Evolutionary conservation across 2,329 filamentous ascomycete genomes (phyloP).

Genomic region (Aspergillus niger): DNA sequence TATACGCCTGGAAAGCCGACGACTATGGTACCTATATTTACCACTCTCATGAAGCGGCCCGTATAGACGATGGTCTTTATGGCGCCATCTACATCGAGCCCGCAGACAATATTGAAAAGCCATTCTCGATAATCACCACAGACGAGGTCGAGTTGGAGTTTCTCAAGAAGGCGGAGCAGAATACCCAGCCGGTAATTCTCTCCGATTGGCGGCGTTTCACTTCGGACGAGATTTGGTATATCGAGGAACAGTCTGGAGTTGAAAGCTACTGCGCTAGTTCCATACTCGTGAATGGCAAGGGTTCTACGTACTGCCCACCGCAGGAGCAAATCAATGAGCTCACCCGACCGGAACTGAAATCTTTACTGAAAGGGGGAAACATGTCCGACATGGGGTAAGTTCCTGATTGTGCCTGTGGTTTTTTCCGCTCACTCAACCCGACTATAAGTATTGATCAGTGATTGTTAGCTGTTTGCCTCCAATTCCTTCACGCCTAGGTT

Average conservation of each 20-base stretch:
- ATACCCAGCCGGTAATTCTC: conserved; percentile 53
- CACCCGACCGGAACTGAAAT: conserved; percentile 20
- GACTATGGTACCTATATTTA: conserved; percentile 60
- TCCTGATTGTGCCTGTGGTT: not conserved
- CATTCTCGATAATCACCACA: conserved; percentile 53
- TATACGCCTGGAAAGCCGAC: conserved; percentile 56
- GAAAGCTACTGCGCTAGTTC: conserved; percentile 56
- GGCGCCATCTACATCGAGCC: conserved; percentile 47
- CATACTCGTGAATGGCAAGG: conserved; percentile 63
- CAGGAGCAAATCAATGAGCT: conserved; percentile 43
- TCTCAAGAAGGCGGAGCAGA: conserved; percentile 53
- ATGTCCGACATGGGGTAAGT: conserved; percentile 38
- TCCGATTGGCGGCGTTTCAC: conserved; percentile 61
- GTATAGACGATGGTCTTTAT: conserved; percentile 61
- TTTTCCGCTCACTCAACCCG: not conserved
- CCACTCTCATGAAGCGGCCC: conserved; percentile 56
- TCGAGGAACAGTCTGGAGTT: conserved; percentile 24
- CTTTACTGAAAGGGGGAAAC: conserved; percentile 21
- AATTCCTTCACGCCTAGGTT: conserved; percentile 26
- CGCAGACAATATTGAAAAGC: conserved; percentile 37
- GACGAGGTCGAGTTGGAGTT: conserved; percentile 42
- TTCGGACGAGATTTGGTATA: conserved; percentile 45
- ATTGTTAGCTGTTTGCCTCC: conserved; percentile 25
- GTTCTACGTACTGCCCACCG: conserved; percentile 55
- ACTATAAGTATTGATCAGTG: too few relatives aligned